phyloP scores from a whole-genome alignment of 2,329 filamentous ascomycete species.

The Monosporascus sp. region DNA sequence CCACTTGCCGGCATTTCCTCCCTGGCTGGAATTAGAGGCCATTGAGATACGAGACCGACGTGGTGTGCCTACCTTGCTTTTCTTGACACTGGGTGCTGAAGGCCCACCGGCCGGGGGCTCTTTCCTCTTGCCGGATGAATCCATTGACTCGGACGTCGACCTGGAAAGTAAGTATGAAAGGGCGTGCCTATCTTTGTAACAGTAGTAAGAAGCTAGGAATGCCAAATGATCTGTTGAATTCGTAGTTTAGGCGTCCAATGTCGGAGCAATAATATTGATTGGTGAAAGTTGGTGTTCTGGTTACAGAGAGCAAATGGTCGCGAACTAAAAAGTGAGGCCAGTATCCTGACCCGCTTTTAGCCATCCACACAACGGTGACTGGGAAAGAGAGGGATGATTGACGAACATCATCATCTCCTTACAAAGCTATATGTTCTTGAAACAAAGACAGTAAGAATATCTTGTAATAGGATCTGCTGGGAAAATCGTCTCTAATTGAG shows the following conservation, averaged over 20 bases:
- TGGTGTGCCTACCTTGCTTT: conserved; percentile 28
- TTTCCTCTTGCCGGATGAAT: conserved; percentile 30
- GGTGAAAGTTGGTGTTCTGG: background rate
- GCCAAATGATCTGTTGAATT: too few relatives aligned
- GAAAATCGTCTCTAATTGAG: too few relatives aligned
- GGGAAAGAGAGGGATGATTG: too few relatives aligned
- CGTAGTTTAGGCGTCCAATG: background rate
- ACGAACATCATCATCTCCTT: too few relatives aligned
- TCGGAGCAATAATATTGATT: background rate
- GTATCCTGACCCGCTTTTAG: background rate
- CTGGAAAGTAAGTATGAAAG: too few relatives aligned
- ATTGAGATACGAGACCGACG: background rate
- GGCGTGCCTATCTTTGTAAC: too few relatives aligned
- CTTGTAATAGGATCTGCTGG: too few relatives aligned
- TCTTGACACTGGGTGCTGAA: conserved; percentile 23
- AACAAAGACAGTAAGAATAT: too few relatives aligned
- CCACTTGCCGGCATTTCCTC: conserved; percentile 53
- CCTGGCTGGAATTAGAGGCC: conserved; percentile 24
- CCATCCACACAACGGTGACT: background rate
- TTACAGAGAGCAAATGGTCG: background rate
- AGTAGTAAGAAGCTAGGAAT: too few relatives aligned
- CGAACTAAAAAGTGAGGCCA: background rate
- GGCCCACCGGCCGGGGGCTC: conserved; percentile 19
- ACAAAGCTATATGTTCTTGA: too few relatives aligned
- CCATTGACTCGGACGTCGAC: conserved; percentile 17